Evolutionary conservation across 768 basidiomycete species (phyloP), one percentile per base, ranked within the genome.

Genomic region (Hemileccinum rubropunctum): DNA sequence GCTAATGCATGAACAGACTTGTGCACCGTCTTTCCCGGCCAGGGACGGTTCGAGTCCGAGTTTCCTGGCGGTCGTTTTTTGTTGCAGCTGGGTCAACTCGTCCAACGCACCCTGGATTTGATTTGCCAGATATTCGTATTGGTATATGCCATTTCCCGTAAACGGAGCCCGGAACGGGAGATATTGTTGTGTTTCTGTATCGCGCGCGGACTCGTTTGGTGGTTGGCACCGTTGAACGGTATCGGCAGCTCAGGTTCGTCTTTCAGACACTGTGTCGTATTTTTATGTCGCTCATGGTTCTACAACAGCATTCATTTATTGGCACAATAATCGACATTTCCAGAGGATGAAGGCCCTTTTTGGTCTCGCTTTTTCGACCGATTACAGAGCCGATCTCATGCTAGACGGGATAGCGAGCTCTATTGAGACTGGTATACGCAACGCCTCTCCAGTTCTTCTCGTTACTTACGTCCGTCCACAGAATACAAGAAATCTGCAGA

Each of bases 261-360:
- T 26, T 3, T 1, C 11, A 11, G n/a, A 34, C 11, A n/a, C n/a
- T n/a, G 17, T n/a, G n/a, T n/a, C n/a, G n/a, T n/a, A n/a, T n/a
- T 30, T 10, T 18, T 7, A 27, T 14, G 1, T 32, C 0, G 10
- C 17, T 57, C 26, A 45, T 17, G 5, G 5, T 23, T 35, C 46
- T 7, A 18, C 14, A 20, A 33, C 39, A 75, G 76, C 70, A 2
- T 78, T 71, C 52, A 59, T 72, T 3, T 75, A 73, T 48, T 74
- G 70, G 68, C 69, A 71, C 1, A 60, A 61, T 4, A 70, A 75
- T 50, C 6, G 18, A 0, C 52, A 65, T 45, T 79, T 71, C 50
- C 61, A 70, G 46, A 64, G 68, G n/a, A 65, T 77, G 42, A 64
- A 68, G 23, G 48, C 64, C 12, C 65, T 78, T 12, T 73, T 73